phyloP scores from a whole-genome alignment of 805 yeast genomes.

The Pichia gijzeniarum region DNA sequence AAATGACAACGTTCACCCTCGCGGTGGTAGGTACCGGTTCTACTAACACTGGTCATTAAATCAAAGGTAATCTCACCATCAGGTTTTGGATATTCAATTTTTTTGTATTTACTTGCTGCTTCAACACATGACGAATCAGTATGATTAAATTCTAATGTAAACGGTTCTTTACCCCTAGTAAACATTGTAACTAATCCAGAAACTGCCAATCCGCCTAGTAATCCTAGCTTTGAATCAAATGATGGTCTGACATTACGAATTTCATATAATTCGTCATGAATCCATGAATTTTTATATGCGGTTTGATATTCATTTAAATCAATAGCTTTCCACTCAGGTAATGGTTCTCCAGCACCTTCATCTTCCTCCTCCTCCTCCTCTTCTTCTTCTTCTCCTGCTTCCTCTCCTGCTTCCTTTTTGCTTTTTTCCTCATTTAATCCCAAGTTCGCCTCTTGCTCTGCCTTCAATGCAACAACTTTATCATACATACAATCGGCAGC shows the following conservation, averaged over 20 bases:
- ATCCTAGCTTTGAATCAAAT: slow-evolving; percentile 68
- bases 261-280: slow-evolving; percentile 70
- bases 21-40: slow-evolving; percentile 95
- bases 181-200: slow-evolving; percentile 81
- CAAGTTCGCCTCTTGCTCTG: slow-evolving; percentile 35
- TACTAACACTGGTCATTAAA: slow-evolving; percentile 84
- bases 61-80: slow-evolving; percentile 93
- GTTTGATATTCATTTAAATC: slow-evolving; percentile 55
- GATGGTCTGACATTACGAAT: slow-evolving; percentile 93
- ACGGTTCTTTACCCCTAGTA: slow-evolving; percentile 74
- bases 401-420: too few species aligned
- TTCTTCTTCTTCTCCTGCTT: slow-evolving; percentile 36
- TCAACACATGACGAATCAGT: slow-evolving; percentile 72
- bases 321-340: slow-evolving; percentile 37
- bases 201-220: slow-evolving; percentile 73
- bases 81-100: slow-evolving; percentile 90
- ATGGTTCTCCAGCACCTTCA: slow-evolving; percentile 30
- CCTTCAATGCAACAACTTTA: slow-evolving; percentile 40
- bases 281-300: slow-evolving; percentile 74
- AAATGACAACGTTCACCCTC: slow-evolving; percentile 92
- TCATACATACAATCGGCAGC: slow-evolving; percentile 82
- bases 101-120: slow-evolving; percentile 56
- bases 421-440: slow-evolving; percentile 27
- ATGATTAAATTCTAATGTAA: slow-evolving; percentile 66
- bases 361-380: slow-evolving; percentile 36